Conservation (phyloP, 768 basidiomycete species). For the Boletus pseudo-olivaceus region DNA sequence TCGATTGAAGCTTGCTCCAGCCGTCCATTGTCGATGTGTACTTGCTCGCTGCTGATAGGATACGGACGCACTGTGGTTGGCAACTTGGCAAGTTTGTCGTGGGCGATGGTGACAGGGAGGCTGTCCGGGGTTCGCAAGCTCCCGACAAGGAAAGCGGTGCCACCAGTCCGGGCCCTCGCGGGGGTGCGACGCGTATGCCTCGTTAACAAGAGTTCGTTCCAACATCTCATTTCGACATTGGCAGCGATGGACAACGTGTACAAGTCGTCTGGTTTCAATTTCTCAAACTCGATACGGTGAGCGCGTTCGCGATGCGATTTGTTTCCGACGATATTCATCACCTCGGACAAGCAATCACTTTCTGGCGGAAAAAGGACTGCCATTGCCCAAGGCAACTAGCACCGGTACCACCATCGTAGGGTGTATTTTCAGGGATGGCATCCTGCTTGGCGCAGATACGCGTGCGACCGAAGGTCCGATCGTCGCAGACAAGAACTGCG, state of each 20-base stretch:
- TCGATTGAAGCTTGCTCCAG: conserved; percentile 69
- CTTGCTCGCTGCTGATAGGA: background rate
- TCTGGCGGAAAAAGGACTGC: conserved; percentile 64
- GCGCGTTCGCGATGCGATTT: conserved; percentile 5
- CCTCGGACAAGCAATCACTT: conserved; percentile 59
- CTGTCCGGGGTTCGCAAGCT: conserved; percentile 11
- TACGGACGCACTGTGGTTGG: background rate
- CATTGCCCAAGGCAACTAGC: conserved; percentile 80
- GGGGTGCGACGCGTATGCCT: conserved; percentile 31
- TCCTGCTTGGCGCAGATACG: conserved; percentile 95
- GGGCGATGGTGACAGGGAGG: background rate
- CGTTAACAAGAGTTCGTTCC: background rate
- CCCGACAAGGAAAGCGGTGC: conserved; percentile 14
- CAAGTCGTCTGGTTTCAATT: conserved; percentile 65
- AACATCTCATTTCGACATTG: background rate
- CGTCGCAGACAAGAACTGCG: conserved; percentile 99
- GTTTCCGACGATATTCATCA: background rate
- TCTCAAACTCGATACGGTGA: conserved; percentile 72
- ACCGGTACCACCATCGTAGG: conserved; percentile 99
- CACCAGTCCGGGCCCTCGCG: conserved; percentile 10
- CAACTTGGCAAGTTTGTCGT: conserved; percentile 2
- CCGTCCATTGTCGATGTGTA: conserved; percentile 35
- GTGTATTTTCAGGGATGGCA: conserved; percentile 87
- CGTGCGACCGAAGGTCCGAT: conserved; percentile 92
- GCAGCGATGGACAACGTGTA: conserved; percentile 45